Evolutionary conservation across 1,139 yeast genomes (phyloP).

Genomic region (Nakaseomyces kungkrabaensis): DNA sequence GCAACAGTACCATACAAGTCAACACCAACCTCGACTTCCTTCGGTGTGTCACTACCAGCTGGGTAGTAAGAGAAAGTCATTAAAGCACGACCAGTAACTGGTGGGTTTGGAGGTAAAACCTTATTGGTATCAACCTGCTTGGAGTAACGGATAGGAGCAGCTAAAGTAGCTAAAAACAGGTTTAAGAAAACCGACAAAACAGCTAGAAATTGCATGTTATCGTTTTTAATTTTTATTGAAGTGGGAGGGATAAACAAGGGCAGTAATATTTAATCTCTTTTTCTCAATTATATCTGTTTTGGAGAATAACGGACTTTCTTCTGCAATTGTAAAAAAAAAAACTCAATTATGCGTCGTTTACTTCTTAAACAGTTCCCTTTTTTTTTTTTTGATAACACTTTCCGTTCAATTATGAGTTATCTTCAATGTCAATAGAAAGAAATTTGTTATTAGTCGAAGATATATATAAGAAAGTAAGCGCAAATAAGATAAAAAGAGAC

Average conservation of each 20-base stretch:
- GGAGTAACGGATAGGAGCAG: conserved; percentile 3
- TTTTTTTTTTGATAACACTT: too few species aligned
- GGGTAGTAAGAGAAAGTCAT: conserved; percentile 21
- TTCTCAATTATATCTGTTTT: too few species aligned
- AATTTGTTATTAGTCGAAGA: too few species aligned
- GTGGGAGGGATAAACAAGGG: not conserved
- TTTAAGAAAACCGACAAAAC: not conserved
- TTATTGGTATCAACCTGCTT: conserved; percentile 11
- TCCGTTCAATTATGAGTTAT: too few species aligned
- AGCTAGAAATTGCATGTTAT: not conserved
- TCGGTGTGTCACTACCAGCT: conserved; percentile 9
- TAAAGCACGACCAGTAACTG: conserved; percentile 19
- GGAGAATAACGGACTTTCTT: too few species aligned
- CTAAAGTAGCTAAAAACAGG: not conserved
- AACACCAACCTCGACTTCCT: conserved; percentile 38
- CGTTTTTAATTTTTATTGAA: not conserved
- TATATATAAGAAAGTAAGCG: too few species aligned
- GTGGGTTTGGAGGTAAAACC: conserved; percentile 25
- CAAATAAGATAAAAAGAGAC: too few species aligned
- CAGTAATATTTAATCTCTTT: not conserved
- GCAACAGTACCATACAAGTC: conserved; percentile 63
- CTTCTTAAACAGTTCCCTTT: too few species aligned
- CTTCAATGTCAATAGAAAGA: too few species aligned
- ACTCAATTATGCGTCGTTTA: too few species aligned
- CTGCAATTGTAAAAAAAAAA: not conserved